Base-by-base conservation (phyloP, 2,329 filamentous ascomycete species). In the Pestalotiopsis fici region DNA sequence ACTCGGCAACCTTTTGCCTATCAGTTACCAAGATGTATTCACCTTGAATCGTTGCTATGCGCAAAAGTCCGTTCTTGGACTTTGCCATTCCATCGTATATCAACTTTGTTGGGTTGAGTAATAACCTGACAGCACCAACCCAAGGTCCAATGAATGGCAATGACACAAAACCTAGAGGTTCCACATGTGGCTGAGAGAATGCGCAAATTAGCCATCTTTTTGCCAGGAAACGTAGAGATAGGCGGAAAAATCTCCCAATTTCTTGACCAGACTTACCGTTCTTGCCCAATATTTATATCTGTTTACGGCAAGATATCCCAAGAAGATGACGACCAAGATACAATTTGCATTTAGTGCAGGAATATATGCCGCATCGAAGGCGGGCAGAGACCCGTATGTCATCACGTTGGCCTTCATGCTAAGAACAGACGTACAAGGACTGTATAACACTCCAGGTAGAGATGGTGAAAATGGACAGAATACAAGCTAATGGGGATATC, bases 1-100 rank as follows among this genome's bases (percentile, higher is more conserved):
- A 67, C 39, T 67, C 66, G 43, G 66, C 21, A 18, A 67, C 66
- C 54, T 67, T 67, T 27, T 43, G 6, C 3, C 61, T 61, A 37
- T 67, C 66, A 4, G 61, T 64, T 9, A 67, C 66, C 25, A 67
- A 54, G 43, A 67, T 35, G 47, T 67, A 67, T 39, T 67, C 66
- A 4, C 60, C 66, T 35, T 67, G 66, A 13, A 59, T 47, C 5
- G 66, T 67, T 9, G 66, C 28, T 27, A 67, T 65, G 6, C 50
- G 60, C 15, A 65, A 37, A 12, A 67, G 28, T 6, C 61, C 66
- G 39, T 67, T 67, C 66, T 61, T 67, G 18, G 66, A 57, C 50
- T 67, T 56, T 21, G 28, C 35, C 18, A 59, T 47, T 27, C 60
- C 66, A 27, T 67, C 66, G 7, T 25, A 11, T 4, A 67, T 50